These are phyloP conservation scores for Malus asiatica DNA, from an alignment of 306 rosid species.

Conservation along the genomic window DNA sequence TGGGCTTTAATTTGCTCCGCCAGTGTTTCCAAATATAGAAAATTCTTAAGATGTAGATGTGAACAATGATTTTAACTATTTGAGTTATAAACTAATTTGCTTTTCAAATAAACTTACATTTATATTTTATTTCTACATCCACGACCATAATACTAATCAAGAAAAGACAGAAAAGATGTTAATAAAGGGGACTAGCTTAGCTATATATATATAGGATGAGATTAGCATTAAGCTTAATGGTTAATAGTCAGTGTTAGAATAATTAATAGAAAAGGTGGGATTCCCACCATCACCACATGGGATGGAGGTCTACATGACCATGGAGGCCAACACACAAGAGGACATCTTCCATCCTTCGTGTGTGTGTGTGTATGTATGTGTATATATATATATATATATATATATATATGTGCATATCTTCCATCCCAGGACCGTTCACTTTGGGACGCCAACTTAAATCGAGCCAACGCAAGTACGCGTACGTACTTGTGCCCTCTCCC, in stretches of 20 bases:
- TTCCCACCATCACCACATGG: background rate
- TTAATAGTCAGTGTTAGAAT: background rate
- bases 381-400: background rate
- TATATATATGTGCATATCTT: background rate
- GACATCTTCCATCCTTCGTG: background rate
- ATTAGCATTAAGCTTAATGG: background rate
- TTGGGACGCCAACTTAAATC: background rate
- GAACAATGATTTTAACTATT: too few relatives aligned
- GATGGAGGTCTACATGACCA: background rate
- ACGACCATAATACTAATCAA: background rate
- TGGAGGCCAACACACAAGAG: background rate
- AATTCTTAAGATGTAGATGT: too few relatives aligned
- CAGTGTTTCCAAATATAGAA: too few relatives aligned
- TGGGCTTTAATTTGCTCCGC: too few relatives aligned
- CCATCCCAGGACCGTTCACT: background rate
- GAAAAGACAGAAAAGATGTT: slow-evolving; percentile 9
- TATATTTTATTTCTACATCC: too few relatives aligned
- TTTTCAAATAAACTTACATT: too few relatives aligned
- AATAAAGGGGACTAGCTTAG: background rate
- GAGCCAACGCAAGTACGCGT: background rate
- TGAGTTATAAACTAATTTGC: too few relatives aligned
- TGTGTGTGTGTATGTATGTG: background rate
- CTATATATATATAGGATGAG: too few relatives aligned
- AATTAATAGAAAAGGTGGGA: background rate
- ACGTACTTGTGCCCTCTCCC: background rate